These are phyloP conservation scores for Copromyces sp. DNA, from an alignment of 495 filamentous ascomycete genomes.

Conservation along the genomic window DNA sequence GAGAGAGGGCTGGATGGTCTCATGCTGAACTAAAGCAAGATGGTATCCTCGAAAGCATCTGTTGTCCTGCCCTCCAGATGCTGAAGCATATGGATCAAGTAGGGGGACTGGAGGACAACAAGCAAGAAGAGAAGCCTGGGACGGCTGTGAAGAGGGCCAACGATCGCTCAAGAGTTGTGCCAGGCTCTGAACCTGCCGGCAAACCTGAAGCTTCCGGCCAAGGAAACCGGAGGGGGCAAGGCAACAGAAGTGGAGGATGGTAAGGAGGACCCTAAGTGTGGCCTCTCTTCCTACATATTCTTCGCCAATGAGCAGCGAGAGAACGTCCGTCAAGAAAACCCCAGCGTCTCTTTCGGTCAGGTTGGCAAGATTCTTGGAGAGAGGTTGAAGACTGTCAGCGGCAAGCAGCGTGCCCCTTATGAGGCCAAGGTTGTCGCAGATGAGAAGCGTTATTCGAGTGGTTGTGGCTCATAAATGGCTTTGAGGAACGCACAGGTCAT, in stretches of 20 bases:
- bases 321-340: constrained; percentile 96
- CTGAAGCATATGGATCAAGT: constrained; percentile 28
- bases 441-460: constrained; percentile 75
- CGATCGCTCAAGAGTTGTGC: background rate
- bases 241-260: background rate
- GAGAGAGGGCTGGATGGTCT: constrained; percentile 32
- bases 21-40: constrained; percentile 11
- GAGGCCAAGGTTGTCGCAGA: constrained; percentile 90
- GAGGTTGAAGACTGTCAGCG: constrained; percentile 90
- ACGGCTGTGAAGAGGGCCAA: background rate
- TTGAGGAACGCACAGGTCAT: background rate
- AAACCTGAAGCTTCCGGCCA: background rate
- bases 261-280: constrained; percentile 70
- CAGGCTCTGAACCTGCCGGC: background rate
- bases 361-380: constrained; percentile 96
- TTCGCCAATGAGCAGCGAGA: constrained; percentile 99
- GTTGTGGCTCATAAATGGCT: background rate
- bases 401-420: constrained; percentile 83
- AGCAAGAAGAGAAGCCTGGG: constrained; percentile 3
- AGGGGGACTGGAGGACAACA: constrained; percentile 22
- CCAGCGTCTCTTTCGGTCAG: constrained; percentile 93
- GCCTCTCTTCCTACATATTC: constrained; percentile 99
- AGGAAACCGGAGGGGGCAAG: background rate
- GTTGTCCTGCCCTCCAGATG: constrained; percentile 21
- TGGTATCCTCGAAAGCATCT: constrained; percentile 16